Base-by-base conservation (phyloP, 768 basidiomycete genomes). In the Hericium coralloides region DNA sequence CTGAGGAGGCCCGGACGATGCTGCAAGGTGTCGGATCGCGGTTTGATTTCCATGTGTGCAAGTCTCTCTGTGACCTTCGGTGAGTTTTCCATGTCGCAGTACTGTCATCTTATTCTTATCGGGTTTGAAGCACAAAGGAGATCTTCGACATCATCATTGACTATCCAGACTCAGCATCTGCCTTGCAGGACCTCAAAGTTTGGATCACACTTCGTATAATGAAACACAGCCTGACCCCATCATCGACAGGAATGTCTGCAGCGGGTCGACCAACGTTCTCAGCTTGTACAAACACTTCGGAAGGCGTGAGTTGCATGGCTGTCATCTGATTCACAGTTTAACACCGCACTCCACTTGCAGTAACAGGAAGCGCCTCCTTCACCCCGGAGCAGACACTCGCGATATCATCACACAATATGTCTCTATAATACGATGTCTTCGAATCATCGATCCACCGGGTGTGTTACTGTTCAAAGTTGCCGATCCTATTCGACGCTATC, bases 91-190 rank as follows among this genome's bases (percentile, higher is more conserved):
- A n/a, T 50, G 23, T 12, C 38, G 17, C 26, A 25, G 18, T 56
- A 15, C 10, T 41, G 8, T 55, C 23, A 54, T 38, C 60, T 38
- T 26, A 53, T 38, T 48, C 26, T 38, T 47, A 31, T 31, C 31
- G 31, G 31, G 5, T 9, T 8, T 38, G 37, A 59, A 86, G 85
- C 37, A 87, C 83, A 57, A 77, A 74, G 51, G 95, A 98, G 68
- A 87, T 98, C 18, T 98, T 97, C 66, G 92, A 95, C 62, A 97
- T 98, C 56, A 95, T 98, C 57, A 85, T 98, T 55, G 92, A 95
- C 64, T 95, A 83, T 63, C 94, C 95, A 0, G 89, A 94, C 59
- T 95, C 95, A 0, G 77, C 75, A 61, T 83, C 86, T 3, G 94
- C 93, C 0, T 72, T 98, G 18, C 79, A 87, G 56, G 97, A 99